Percentiles rank a stretch among this genome's conserved stretches.
Conservation (phyloP, 768 basidiomycete species). For the Chalciporus piperatus region DNA sequence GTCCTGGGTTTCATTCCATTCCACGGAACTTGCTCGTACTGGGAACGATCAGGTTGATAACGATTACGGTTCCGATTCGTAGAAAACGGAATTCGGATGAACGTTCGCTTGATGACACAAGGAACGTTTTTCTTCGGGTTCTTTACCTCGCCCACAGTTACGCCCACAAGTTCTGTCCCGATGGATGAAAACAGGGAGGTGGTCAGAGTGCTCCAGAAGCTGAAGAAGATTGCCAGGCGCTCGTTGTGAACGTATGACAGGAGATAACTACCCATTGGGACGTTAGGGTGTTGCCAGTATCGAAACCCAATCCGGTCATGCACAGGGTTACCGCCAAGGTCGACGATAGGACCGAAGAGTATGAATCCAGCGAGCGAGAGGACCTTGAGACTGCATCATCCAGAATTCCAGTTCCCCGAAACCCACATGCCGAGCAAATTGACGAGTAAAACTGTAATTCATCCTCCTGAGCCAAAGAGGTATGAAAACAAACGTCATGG, state of each 20-base stretch:
- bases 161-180: constrained; percentile 76
- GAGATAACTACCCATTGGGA: constrained; percentile 58
- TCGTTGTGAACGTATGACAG: constrained; percentile 46
- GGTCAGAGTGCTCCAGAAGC: constrained; percentile 69
- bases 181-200: constrained; percentile 74
- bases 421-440: constrained; percentile 66
- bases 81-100: constrained; percentile 45
- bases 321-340: constrained; percentile 50
- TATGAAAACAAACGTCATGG: too few species aligned
- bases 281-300: constrained; percentile 48
- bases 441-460: constrained; percentile 15
- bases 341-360: constrained; percentile 45
- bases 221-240: constrained; percentile 55
- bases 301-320: constrained; percentile 38
- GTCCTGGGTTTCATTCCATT: constrained; percentile 31
- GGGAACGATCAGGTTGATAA: constrained; percentile 70
- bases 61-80: constrained; percentile 41
- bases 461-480: too few species aligned
- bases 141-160: constrained; percentile 56
- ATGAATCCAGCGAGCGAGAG: constrained; percentile 27
- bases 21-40: constrained; percentile 46
- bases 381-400: constrained; percentile 70
- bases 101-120: constrained; percentile 62
- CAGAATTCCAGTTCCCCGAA: constrained; percentile 78
- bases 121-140: constrained; percentile 76